Conservation (phyloP, 2,329 filamentous ascomycete genomes). For the Rhynchosporium agropyri region DNA sequence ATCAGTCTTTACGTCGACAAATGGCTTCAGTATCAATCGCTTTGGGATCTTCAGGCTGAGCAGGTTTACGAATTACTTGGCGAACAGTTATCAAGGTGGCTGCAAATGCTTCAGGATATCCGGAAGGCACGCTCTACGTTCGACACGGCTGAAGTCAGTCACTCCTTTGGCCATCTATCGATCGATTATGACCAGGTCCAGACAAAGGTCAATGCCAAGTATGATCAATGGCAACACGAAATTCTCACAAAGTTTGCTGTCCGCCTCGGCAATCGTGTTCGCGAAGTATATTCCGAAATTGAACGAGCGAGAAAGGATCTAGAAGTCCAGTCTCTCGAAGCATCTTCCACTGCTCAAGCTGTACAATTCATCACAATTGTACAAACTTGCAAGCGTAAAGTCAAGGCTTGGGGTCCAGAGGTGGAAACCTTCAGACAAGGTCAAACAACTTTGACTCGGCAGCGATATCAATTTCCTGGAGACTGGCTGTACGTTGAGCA, state of each 20-base stretch:
- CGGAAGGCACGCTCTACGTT: conserved; percentile 94
- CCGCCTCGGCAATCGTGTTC: conserved; percentile 86
- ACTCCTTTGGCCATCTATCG: conserved; percentile 88
- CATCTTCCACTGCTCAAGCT: conserved; percentile 92
- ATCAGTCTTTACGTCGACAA: conserved; percentile 91
- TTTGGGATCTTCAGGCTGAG: conserved; percentile 96
- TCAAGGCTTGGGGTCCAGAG: conserved; percentile 91
- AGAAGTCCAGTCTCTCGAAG: conserved; percentile 88
- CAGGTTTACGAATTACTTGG: conserved; percentile 92
- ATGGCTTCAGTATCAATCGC: conserved; percentile 97
- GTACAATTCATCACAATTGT: conserved; percentile 99
- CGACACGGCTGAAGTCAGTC: conserved; percentile 92
- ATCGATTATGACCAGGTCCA: conserved; percentile 99
- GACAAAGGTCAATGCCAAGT: conserved; percentile 97
- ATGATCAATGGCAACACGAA: conserved; percentile 99
- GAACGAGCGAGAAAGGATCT: conserved; percentile 88
- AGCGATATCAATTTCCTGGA: conserved; percentile 88
- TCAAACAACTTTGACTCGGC: conserved; percentile 85
- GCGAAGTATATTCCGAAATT: conserved; percentile 89
- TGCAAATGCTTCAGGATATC: conserved; percentile 95
- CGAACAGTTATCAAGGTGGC: conserved; percentile 88
- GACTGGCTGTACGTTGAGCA: conserved; percentile 97
- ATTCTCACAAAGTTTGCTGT: conserved; percentile 91
- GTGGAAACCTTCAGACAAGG: conserved; percentile 96
- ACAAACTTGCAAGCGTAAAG: conserved; percentile 92